A percentile compares a stretch with the other conserved stretches of the same genome.
These are phyloP conservation scores for Petunia secreta DNA, from an alignment of 257 asterid species.

Conservation along the genomic window DNA sequence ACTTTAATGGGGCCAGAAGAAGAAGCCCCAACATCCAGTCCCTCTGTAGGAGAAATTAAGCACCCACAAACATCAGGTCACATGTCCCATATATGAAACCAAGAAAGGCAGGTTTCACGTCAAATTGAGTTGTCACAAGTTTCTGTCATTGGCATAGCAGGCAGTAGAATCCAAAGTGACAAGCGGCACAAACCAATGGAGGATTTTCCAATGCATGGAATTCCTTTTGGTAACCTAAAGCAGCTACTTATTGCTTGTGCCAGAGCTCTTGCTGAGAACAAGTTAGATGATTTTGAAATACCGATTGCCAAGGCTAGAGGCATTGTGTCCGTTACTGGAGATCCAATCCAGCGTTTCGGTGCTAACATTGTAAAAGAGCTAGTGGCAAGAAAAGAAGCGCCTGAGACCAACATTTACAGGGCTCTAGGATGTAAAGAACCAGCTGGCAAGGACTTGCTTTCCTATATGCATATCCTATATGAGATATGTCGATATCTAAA, in stretches of 20 bases:
- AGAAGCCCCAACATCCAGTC: conserved; percentile 43
- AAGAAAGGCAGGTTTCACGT: conserved; percentile 41
- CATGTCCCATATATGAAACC: conserved; percentile 49
- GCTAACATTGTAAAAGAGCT: conserved; percentile 88
- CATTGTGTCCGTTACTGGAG: conserved; percentile 72
- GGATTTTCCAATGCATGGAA: conserved; percentile 37
- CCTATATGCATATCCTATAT: conserved; percentile 79
- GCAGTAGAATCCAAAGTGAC: conserved; percentile 34
- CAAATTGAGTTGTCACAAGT: conserved; percentile 39
- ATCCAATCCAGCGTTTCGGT: conserved; percentile 88
- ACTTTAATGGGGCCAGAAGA: conserved; percentile 73
- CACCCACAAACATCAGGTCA: conserved; percentile 48
- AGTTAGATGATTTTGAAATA: conserved; percentile 45
- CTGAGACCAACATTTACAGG: conserved; percentile 76
- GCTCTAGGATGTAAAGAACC: conserved; percentile 77
- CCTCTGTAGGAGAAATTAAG: conserved; percentile 40
- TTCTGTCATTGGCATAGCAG: conserved; percentile 35
- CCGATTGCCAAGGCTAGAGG: conserved; percentile 54
- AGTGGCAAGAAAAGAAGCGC: conserved; percentile 70
- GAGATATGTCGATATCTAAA: conserved; percentile 86
- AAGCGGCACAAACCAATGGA: conserved; percentile 37
- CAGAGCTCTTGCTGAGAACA: conserved; percentile 62
- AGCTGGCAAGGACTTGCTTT: conserved; percentile 63
- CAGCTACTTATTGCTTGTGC: conserved; percentile 72
- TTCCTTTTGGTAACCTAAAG: conserved; percentile 60